These are phyloP conservation scores for Nemania bipapillata DNA, from an alignment of 2,329 filamentous ascomycete species.

Conservation along the genomic window DNA sequence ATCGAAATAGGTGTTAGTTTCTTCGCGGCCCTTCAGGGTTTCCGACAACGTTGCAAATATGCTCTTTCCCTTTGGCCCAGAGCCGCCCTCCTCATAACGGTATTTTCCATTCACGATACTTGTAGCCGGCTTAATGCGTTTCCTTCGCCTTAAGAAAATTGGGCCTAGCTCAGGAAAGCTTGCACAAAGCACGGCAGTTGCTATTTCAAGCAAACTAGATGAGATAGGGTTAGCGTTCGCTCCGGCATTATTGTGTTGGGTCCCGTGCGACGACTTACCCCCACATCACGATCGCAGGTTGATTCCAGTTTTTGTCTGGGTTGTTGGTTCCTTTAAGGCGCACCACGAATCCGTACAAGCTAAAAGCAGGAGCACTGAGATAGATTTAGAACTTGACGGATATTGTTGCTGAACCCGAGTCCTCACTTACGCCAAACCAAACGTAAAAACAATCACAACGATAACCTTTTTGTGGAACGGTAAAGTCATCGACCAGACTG, in stretches of 20 bases:
- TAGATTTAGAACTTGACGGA: not conserved
- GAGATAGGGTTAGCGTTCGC: not conserved
- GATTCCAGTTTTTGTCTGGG: conserved; percentile 1
- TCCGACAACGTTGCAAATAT: not conserved
- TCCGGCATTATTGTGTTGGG: too few species aligned
- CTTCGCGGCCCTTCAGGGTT: not conserved
- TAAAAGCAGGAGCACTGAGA: not conserved
- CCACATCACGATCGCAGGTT: not conserved
- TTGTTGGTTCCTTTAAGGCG: conserved; percentile 8
- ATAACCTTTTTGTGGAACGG: conserved; percentile 12
- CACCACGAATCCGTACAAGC: conserved; percentile 7
- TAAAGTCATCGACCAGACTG: not conserved
- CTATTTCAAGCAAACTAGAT: not conserved
- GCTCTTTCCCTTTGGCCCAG: not conserved
- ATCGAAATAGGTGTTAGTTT: not conserved
- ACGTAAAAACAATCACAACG: conserved; percentile 5
- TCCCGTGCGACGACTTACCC: not conserved
- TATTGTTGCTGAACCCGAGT: not conserved
- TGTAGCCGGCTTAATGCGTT: not conserved
- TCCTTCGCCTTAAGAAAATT: not conserved
- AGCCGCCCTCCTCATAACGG: not conserved
- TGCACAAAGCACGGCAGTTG: not conserved
- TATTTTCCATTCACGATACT: not conserved
- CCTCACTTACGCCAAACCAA: not conserved
- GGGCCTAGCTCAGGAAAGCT: not conserved